Conservation (phyloP, 768 basidiomycete genomes). For the Calocera cornea region DNA sequence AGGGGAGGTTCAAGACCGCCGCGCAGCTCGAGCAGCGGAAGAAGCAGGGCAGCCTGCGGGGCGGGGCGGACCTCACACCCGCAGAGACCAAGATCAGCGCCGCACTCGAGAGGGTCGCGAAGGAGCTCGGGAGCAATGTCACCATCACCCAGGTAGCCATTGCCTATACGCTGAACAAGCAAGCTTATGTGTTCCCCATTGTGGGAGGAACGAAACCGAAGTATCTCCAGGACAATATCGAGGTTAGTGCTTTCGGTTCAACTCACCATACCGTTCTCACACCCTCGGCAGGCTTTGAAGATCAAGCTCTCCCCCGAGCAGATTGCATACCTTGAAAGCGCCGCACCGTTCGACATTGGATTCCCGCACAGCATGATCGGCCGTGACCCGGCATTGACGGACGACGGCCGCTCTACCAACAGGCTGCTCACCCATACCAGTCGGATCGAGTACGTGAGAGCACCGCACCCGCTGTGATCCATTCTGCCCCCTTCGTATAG, state of each 20-base stretch:
- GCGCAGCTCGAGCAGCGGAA: slow-evolving; percentile 25
- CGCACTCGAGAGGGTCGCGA: slow-evolving; percentile 39
- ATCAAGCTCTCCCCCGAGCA: slow-evolving; percentile 35
- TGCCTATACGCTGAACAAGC: slow-evolving; percentile 42
- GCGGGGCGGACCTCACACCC: slow-evolving; percentile 31
- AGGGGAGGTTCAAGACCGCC: slow-evolving; percentile 30
- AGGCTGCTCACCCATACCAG: neutral
- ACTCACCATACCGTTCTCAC: neutral
- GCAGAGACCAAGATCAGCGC: slow-evolving; percentile 31
- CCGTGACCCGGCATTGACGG: neutral
- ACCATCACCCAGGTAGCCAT: slow-evolving; percentile 29
- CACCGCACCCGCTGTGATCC: neutral
- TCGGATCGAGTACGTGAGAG: neutral
- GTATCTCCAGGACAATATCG: slow-evolving; percentile 37
- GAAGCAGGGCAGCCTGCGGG: neutral
- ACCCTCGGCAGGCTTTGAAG: slow-evolving; percentile 28
- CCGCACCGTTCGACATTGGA: slow-evolving; percentile 34
- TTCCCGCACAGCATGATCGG: slow-evolving; percentile 28
- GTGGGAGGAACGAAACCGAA: slow-evolving; percentile 41
- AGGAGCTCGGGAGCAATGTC: slow-evolving; percentile 33
- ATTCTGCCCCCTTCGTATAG: too few species aligned
- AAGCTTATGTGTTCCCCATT: slow-evolving; percentile 40
- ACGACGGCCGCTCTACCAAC: neutral
- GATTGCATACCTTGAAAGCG: slow-evolving; percentile 34
- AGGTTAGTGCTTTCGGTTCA: neutral